phyloP scores from a whole-genome alignment of 208 protist genomes.

The Balamuthia mandrillaris region DNA sequence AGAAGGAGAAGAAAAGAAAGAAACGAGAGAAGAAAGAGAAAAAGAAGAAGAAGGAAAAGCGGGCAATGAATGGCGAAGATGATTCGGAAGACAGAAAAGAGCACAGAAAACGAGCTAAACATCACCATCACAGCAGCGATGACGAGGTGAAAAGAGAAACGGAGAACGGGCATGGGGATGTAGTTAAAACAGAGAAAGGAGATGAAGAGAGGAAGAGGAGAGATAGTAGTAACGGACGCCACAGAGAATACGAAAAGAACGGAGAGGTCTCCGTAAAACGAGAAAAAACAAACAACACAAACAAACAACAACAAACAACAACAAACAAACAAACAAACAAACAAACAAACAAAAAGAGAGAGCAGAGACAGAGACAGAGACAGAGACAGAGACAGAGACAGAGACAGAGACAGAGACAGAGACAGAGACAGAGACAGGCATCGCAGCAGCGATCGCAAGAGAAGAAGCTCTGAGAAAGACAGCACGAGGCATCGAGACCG shows the following conservation, averaged over 20 bases:
- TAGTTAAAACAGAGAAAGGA: neutral
- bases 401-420: neutral
- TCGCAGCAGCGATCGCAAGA: neutral
- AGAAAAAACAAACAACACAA: too few species aligned
- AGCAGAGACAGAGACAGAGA: neutral
- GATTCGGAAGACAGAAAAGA: neutral
- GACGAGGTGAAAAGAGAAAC: neutral
- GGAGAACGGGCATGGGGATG: neutral
- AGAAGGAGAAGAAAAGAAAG: neutral
- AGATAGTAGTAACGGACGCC: neutral
- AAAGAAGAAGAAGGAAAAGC: neutral
- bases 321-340: too few species aligned
- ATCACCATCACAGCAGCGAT: neutral
- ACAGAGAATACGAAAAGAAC: too few species aligned
- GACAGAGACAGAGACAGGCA: neutral
- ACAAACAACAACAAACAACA: too few species aligned
- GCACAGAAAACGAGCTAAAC: neutral
- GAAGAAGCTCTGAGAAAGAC: neutral
- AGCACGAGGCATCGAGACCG: neutral
- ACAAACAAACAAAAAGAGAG: too few species aligned
- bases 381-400: neutral
- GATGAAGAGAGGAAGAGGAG: neutral
- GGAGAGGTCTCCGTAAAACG: neutral
- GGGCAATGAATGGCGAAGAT: neutral
- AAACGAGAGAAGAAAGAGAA: slow-evolving; percentile 4